phyloP scores from a whole-genome alignment of 305 asterid genomes.

The Fraxinus sp. region DNA sequence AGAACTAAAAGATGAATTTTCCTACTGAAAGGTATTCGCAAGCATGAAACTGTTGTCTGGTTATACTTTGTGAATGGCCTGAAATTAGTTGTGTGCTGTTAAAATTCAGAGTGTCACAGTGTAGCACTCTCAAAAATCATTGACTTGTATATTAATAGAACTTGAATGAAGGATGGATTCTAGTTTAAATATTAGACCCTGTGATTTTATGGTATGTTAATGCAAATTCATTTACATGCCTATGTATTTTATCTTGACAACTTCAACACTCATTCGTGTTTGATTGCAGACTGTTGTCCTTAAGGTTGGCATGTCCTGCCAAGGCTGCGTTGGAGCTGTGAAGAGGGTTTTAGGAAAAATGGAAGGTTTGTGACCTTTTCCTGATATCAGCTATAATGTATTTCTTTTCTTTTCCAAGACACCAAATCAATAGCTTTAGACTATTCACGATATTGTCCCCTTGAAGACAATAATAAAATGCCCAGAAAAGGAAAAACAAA shows the following conservation, averaged over 20 bases:
- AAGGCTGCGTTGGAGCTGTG: conserved; percentile 92
- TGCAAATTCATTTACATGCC: neutral
- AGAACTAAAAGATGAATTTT: neutral
- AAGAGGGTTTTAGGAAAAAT: conserved; percentile 78
- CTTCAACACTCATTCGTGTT: conserved; percentile 6
- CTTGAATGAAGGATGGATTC: neutral
- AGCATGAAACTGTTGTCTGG: neutral
- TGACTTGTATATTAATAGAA: neutral
- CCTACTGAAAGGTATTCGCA: neutral
- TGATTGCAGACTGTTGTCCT: conserved; percentile 77
- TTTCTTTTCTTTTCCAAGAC: neutral
- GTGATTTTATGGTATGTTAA: neutral
- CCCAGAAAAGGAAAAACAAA: neutral
- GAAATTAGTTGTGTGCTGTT: neutral
- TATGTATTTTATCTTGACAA: neutral
- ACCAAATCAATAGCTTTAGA: neutral
- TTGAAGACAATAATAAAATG: neutral
- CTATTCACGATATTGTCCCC: neutral
- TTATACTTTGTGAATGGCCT: neutral
- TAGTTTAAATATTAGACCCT: neutral
- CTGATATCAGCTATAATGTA: neutral
- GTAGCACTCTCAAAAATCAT: neutral
- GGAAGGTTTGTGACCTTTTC: conserved; percentile 57
- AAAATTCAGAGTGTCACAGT: neutral
- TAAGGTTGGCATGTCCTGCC: conserved; percentile 93